These are phyloP conservation scores for Hippophae rhamnoides DNA, from an alignment of 306 rosid genomes.

Conservation along the genomic window DNA sequence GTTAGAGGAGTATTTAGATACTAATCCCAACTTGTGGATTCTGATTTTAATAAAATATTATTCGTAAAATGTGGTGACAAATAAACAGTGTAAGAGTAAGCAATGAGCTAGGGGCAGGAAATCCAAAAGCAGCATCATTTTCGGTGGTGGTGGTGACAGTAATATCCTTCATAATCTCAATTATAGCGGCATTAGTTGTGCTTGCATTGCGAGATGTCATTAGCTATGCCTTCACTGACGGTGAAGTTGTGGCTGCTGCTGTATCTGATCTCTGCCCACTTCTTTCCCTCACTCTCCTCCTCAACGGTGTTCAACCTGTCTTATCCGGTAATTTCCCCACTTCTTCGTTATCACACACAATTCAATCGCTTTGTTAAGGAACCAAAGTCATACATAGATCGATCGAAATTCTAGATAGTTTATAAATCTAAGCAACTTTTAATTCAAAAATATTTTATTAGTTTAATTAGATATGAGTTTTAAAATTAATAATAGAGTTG, in stretches of 20 bases:
- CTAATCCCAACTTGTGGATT: no score
- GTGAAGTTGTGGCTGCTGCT: constrained; percentile 46
- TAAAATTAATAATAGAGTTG: no score
- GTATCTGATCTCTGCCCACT: constrained; percentile 55
- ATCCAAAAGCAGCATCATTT: constrained; percentile 57
- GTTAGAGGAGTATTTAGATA: no score
- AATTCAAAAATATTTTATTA: no score
- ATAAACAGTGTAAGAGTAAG: constrained; percentile 51
- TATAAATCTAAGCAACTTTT: no score
- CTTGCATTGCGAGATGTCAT: constrained; percentile 43
- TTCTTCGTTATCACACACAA: no score
- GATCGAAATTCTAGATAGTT: accelerated
- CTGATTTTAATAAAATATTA: neutral
- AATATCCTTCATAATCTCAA: constrained; percentile 30
- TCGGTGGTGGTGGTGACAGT: constrained; percentile 34
- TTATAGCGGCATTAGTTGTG: constrained; percentile 35
- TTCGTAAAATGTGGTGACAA: neutral
- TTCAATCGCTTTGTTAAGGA: no score
- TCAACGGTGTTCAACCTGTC: constrained; percentile 68
- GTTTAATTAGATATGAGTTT: no score
- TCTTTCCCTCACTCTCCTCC: constrained; percentile 45
- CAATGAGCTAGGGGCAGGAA: constrained; percentile 68
- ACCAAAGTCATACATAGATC: no score
- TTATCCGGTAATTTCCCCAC: constrained; percentile 35
- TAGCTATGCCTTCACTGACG: constrained; percentile 56